These are phyloP conservation scores for Penicillium olsonii DNA, from an alignment of 2,329 filamentous ascomycete species.

Conservation along the genomic window DNA sequence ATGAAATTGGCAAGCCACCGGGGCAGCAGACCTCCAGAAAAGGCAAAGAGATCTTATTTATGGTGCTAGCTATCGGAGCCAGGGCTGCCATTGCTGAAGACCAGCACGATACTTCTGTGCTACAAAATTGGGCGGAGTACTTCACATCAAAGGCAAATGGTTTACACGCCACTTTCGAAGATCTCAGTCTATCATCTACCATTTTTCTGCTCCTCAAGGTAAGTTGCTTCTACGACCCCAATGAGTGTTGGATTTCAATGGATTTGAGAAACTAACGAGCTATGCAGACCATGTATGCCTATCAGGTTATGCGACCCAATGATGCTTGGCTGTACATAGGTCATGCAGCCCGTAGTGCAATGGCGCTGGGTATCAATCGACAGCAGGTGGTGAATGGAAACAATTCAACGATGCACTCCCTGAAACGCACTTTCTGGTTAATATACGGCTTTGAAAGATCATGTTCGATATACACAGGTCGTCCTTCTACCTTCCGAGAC, in stretches of 20 bases:
- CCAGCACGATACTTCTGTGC: not conserved
- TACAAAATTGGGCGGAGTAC: not conserved
- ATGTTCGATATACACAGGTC: constrained; percentile 13
- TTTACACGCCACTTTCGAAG: not conserved
- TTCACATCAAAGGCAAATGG: not conserved
- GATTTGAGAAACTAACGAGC: not conserved
- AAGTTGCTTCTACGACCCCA: not conserved
- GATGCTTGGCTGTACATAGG: constrained; percentile 18
- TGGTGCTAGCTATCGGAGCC: not conserved
- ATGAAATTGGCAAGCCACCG: not conserved
- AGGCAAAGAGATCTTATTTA: not conserved
- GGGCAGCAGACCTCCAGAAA: not conserved
- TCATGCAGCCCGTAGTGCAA: constrained; percentile 12
- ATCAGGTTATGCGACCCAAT: constrained; percentile 20
- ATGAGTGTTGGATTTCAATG: not conserved
- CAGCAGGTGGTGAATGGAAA: constrained; percentile 15
- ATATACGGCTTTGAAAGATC: not conserved
- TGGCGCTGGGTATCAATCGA: constrained; percentile 17
- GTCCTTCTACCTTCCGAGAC: constrained; percentile 14
- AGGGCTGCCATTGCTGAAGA: not conserved
- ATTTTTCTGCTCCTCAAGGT: not conserved
- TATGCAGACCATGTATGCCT: constrained; percentile 16
- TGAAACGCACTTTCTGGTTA: not conserved
- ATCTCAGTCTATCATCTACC: not conserved
- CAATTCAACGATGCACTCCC: not conserved